Conservation (phyloP, 139 green algal genomes). For the Deuterostichococcus epilithicus region DNA sequence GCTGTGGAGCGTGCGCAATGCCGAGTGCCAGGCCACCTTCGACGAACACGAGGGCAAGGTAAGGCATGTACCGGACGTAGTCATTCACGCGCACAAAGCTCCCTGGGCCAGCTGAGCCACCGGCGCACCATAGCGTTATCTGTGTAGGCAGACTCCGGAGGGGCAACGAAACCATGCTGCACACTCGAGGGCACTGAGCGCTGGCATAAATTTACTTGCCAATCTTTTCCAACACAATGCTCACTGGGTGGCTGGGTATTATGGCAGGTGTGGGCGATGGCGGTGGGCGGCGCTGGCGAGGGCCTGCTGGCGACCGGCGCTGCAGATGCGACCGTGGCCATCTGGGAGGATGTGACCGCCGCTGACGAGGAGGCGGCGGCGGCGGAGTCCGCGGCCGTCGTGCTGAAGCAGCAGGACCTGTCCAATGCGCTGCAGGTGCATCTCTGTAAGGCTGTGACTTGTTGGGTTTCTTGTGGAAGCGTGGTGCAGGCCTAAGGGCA, state of each 20-base stretch:
- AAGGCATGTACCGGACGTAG: no score
- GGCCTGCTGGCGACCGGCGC: slow-evolving; percentile 68
- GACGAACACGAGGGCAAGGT: slow-evolving; percentile 94
- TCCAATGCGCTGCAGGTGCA: slow-evolving; percentile 71
- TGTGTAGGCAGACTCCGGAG: no score
- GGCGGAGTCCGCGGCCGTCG: slow-evolving; percentile 36
- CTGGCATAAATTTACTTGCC: no score
- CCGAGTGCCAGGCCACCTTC: slow-evolving; percentile 82
- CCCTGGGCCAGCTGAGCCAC: no score
- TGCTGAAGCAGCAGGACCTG: slow-evolving; percentile 74
- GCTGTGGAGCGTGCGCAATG: slow-evolving; percentile 78
- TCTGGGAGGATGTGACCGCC: slow-evolving; percentile 82
- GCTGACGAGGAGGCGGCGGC: slow-evolving; percentile 49
- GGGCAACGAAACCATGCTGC: no score
- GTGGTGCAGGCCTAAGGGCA: no score
- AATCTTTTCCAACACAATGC: no score
- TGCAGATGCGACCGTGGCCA: slow-evolving; percentile 65
- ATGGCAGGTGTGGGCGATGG: slow-evolving; percentile 60
- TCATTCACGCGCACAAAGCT: no score
- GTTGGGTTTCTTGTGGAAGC: no score
- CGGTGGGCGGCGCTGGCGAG: slow-evolving; percentile 23
- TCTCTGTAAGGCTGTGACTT: no score
- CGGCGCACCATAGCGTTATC: no score
- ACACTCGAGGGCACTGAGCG: no score
- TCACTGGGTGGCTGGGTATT: neutral